Conservation (phyloP, 2,329 filamentous ascomycete genomes). For the Colletotrichum neosansevieriae region DNA sequence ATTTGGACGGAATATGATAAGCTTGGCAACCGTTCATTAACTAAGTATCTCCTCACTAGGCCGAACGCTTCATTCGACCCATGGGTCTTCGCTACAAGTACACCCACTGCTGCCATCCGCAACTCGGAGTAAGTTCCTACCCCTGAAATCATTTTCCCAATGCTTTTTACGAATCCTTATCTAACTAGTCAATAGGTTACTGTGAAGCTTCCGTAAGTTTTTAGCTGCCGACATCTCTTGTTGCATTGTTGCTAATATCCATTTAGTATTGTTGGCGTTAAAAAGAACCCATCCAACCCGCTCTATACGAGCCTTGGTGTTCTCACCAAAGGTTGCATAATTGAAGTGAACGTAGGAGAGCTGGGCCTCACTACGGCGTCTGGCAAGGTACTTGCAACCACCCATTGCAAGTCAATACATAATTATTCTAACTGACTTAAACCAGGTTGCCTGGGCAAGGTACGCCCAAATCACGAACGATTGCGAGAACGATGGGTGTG, state of each 20-base stretch:
- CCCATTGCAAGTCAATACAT: no score
- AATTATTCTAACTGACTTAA: no score
- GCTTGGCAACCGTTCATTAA: no score
- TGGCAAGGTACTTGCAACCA: conserved; percentile 75
- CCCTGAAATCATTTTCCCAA: no score
- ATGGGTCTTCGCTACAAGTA: conserved; percentile 64
- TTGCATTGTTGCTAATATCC: no score
- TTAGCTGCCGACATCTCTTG: no score
- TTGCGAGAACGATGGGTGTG: conserved; percentile 60
- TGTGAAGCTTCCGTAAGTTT: conserved; percentile 65
- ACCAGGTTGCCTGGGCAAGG: conserved; percentile 78
- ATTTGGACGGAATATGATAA: no score
- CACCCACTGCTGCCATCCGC: conserved; percentile 74
- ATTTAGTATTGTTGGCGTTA: conserved; percentile 73
- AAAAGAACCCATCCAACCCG: conserved; percentile 72
- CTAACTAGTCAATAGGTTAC: conserved; percentile 79
- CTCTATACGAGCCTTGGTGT: conserved; percentile 91
- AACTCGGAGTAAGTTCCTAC: conserved; percentile 71
- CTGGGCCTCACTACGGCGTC: conserved; percentile 89
- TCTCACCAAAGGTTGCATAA: conserved; percentile 78
- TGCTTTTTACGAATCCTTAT: conserved; percentile 51
- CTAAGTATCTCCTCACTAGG: no score
- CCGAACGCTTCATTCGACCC: conserved; percentile 62
- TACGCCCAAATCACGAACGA: conserved; percentile 75
- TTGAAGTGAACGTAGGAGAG: conserved; percentile 85